Evolutionary conservation across 1,284 basidiomycete species (phyloP), one percentile per base, ranked within the genome.

Genomic region (Cutaneotrichosporon cutaneum): DNA sequence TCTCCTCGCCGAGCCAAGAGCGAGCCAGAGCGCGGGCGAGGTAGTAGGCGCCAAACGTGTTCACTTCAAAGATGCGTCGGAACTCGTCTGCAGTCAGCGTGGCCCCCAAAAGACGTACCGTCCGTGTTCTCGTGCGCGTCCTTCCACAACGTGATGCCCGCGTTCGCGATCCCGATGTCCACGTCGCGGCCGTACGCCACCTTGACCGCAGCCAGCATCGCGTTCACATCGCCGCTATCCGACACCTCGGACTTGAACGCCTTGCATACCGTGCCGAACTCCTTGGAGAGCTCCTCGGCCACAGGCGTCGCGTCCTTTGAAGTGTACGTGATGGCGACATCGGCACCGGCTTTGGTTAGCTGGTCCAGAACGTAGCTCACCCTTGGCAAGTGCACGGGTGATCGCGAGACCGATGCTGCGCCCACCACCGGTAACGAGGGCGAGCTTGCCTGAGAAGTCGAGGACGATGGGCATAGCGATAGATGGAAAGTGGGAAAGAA

Each of bases 101-200:
- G 27, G 14, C 5, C 9, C 2, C 7, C 4, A 16, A 2, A 54
- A 27, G 24, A 2, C 24, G 42, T 26, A 55, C 54, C 78, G 62
- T 80, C 77, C 0, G 68, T 71, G 61, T 68, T 75, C 30, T 77
- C 73, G 51, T 72, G 62, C 1, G 72, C 66, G 27, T 76, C 76
- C 51, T 70, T 67, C 77, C 78, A 79, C 30, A 75, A 56, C 10
- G 70, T 58, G 51, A 78, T 68, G 21, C 76, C 81, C 44, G 85
- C 80, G 56, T 62, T 60, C 30, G 54, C 58, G 30, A 65, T 47
- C 2, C 45, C 56, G 22, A 64, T 61, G 55, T 69, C 67, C 51
- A 56, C 36, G 18, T n/a, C n/a, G 6, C 33, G 10, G 6, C 56
- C 62, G 27, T 30, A 63, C 16, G 18, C 48, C 42, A 14, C 18